Conservation (phyloP, 1,284 basidiomycete genomes). For the Fomitopsis betulina region DNA sequence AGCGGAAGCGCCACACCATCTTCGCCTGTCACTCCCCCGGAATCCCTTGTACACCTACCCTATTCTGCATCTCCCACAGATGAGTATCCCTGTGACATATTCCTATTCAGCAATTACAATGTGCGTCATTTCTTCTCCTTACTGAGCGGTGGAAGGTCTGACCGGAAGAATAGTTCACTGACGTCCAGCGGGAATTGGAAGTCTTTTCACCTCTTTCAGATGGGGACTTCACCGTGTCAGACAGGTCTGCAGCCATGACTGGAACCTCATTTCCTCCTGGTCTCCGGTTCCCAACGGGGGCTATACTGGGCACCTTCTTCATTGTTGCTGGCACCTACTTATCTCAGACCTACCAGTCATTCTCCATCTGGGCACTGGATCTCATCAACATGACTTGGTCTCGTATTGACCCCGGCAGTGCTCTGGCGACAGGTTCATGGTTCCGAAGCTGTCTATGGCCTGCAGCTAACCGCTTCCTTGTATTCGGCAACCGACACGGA, state of each 20-base stretch:
- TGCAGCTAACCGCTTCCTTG: conserved; percentile 74
- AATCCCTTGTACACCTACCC: conserved; percentile 64
- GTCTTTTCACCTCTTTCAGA: conserved; percentile 75
- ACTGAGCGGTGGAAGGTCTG: background rate
- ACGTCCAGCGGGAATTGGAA: conserved; percentile 90
- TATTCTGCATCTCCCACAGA: conserved; percentile 70
- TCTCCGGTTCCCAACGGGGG: conserved; percentile 89
- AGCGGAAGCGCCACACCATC: conserved; percentile 34
- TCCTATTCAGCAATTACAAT: conserved; percentile 86
- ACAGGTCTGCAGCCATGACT: conserved; percentile 74
- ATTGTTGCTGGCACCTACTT: conserved; percentile 89
- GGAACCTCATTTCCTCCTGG: conserved; percentile 83
- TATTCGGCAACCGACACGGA: conserved; percentile 85
- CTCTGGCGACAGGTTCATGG: conserved; percentile 81
- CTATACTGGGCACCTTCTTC: conserved; percentile 82
- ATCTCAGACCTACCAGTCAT: conserved; percentile 84
- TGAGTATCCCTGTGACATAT: conserved; percentile 75
- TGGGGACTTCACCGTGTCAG: conserved; percentile 65
- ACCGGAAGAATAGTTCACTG: conserved; percentile 65
- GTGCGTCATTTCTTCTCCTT: conserved; percentile 38
- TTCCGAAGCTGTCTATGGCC: conserved; percentile 84
- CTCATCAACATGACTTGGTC: conserved; percentile 79
- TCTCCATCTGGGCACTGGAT: conserved; percentile 89
- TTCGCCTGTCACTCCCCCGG: conserved; percentile 47
- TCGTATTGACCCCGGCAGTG: conserved; percentile 78